Conservation (phyloP, 768 basidiomycete genomes). For the Leccinum subtestaceum region DNA sequence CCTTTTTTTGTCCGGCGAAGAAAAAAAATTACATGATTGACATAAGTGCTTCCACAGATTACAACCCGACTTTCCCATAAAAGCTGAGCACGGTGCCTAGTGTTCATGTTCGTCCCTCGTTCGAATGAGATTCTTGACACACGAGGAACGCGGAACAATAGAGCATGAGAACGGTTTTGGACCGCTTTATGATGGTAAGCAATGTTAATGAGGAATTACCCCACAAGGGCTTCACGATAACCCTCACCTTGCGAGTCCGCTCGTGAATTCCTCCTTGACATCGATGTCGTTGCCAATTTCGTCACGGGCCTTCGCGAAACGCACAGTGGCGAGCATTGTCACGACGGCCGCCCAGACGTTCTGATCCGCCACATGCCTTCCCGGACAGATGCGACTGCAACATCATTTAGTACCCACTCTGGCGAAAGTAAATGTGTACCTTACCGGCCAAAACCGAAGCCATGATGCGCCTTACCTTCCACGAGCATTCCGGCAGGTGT, state of each 20-base stretch:
- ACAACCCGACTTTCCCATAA: not conserved
- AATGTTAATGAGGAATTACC: conserved; percentile 2
- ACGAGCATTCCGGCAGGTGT: conserved; percentile 14
- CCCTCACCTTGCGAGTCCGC: conserved; percentile 20
- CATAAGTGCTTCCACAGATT: not conserved
- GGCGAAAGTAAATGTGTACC: not conserved
- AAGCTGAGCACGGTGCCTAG: not conserved
- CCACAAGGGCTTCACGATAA: not conserved
- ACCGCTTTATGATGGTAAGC: conserved; percentile 6
- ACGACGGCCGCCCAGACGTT: conserved; percentile 33
- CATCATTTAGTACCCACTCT: not conserved
- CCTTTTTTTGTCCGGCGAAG: too few species aligned
- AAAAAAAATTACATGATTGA: too few species aligned
- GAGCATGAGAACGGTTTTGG: conserved; percentile 28
- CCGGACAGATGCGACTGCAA: conserved; percentile 32
- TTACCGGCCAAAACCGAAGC: conserved; percentile 30
- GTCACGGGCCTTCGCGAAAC: conserved; percentile 26
- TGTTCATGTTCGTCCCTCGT: not conserved
- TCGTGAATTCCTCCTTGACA: conserved; percentile 23
- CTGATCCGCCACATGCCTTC: conserved; percentile 33
- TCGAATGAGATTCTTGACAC: conserved; percentile 16
- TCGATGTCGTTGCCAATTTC: conserved; percentile 31
- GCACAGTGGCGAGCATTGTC: conserved; percentile 30
- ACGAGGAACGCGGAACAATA: conserved; percentile 16
- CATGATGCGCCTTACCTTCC: not conserved